These are phyloP conservation scores for Eragrostis curvula DNA, from an alignment of 176 grass and related monocot species.

Conservation along the genomic window DNA sequence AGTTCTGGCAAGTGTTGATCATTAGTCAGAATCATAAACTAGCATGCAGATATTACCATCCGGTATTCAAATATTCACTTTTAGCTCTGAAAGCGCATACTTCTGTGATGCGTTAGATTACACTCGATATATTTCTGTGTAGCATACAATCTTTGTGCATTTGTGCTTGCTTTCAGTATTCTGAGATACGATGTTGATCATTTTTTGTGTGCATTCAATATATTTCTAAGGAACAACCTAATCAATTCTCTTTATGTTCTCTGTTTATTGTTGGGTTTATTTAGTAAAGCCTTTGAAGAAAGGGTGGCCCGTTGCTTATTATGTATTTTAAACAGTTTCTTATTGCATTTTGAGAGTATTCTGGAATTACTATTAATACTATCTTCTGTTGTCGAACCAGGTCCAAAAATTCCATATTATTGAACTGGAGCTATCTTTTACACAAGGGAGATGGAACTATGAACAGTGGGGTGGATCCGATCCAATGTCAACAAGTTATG, in stretches of 20 bases:
- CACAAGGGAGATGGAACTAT: constrained; percentile 96
- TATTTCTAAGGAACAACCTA: not conserved
- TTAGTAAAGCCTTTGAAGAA: constrained; percentile 4
- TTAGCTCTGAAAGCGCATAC: not conserved
- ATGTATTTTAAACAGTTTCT: not conserved
- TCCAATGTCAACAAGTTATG: constrained; percentile 79
- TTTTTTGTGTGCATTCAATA: not conserved
- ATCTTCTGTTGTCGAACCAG: constrained; percentile 56
- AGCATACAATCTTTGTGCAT: not conserved
- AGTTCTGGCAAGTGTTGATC: not conserved
- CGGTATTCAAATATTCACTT: not conserved
- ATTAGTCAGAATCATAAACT: not conserved
- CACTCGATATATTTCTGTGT: not conserved
- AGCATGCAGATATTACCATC: not conserved
- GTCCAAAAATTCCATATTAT: constrained; percentile 82
- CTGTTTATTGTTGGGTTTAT: not conserved
- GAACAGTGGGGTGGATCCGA: constrained; percentile 94
- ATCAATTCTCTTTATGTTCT: not conserved
- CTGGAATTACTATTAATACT: constrained; percentile 24
- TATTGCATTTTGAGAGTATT: constrained; percentile 19
- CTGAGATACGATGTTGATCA: not conserved
- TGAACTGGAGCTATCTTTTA: constrained; percentile 94
- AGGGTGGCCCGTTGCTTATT: not conserved
- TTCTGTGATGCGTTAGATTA: not conserved
- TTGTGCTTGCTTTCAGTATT: not conserved